phyloP scores from a whole-genome alignment of 2,329 filamentous ascomycete genomes.

The Gremmenia infestans region DNA sequence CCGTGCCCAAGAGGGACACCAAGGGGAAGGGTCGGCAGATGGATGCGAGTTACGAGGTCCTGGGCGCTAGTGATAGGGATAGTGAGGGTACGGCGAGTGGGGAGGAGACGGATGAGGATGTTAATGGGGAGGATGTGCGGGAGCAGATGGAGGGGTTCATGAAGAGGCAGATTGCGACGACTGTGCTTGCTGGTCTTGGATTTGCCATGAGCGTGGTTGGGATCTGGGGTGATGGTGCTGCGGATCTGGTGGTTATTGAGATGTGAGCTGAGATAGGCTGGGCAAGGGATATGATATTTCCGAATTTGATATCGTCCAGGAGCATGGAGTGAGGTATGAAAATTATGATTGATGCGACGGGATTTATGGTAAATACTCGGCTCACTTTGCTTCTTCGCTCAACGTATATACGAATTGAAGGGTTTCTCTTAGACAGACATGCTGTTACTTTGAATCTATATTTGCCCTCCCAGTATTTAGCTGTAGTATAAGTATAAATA shows the following conservation, averaged over 20 bases:
- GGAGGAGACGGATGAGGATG: conserved; percentile 42
- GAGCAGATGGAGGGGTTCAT: conserved; percentile 51
- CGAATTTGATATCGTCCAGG: background rate
- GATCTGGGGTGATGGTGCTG: conserved; percentile 60
- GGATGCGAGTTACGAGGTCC: conserved; percentile 69
- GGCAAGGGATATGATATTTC: background rate
- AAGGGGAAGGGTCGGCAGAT: conserved; percentile 36
- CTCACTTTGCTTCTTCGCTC: too few relatives aligned
- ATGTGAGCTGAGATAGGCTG: conserved; percentile 14
- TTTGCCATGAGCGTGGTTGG: conserved; percentile 60
- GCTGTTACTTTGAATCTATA: too few relatives aligned
- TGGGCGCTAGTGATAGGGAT: conserved; percentile 40
- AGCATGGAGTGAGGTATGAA: too few relatives aligned
- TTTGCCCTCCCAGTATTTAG: too few relatives aligned
- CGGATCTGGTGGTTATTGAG: conserved; percentile 26
- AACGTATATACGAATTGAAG: too few relatives aligned
- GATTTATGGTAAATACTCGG: too few relatives aligned
- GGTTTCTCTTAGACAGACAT: too few relatives aligned
- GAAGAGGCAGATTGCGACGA: conserved; percentile 49
- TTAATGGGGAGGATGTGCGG: conserved; percentile 60
- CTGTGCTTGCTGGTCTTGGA: conserved; percentile 48
- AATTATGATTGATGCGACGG: too few relatives aligned
- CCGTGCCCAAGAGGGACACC: conserved; percentile 18
- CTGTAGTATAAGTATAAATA: too few relatives aligned
- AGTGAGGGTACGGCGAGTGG: conserved; percentile 40